Evolutionary conservation across 2,329 filamentous ascomycete species (phyloP), one percentile per base, ranked within the genome.

Genomic region (Aspergillus oerlinghausenensis): DNA sequence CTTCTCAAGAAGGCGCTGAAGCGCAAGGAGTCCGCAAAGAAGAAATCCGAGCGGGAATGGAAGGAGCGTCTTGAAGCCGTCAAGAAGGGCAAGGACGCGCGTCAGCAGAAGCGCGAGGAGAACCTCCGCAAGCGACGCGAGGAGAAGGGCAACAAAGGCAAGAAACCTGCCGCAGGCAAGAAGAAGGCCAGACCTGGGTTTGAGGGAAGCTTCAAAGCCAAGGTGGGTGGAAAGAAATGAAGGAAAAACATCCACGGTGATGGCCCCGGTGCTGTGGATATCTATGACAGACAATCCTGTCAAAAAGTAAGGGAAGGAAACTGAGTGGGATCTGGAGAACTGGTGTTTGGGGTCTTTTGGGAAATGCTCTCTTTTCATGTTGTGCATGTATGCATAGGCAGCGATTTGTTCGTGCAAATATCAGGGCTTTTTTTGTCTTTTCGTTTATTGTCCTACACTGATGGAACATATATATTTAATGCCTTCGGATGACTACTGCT

Each of bases 1-100:
- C 77, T 96, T 55, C 82, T 99, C 28, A 97, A 96, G 81, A 97
- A 96, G 81, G 89, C 92, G 0, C 80, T 97, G 63, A 97, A 97
- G 82, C 87, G 93, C 64, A 95, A 96, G 79, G 91, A 97, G 68
- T 85, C 87, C 64, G 80, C 84, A 52, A 97, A 97, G 84, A 88
- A 87, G 76, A 96, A 94, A 84, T 95, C 90, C 70, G 90, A 91
- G 73, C 88, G 88, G 70, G 91, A 94, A 69, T 97, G 94, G 90
- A 82, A 78, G 49, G 88, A 91, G 56, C 82, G 90, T 50, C 77
- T 84, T 42, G 84, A 88, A 28, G 87, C 87, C 29, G 86, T 97
- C 50, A 82, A 84, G 63, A 88, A 89, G 75, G 80, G 88, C 50
- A 88, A 89, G 71, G 88, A 90, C 53, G 87, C 89, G 65, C 88